Evolutionary conservation across 257 asterid species (phyloP), one percentile per base, ranked within the genome.

Genomic region (Solanum chiquidenum): DNA sequence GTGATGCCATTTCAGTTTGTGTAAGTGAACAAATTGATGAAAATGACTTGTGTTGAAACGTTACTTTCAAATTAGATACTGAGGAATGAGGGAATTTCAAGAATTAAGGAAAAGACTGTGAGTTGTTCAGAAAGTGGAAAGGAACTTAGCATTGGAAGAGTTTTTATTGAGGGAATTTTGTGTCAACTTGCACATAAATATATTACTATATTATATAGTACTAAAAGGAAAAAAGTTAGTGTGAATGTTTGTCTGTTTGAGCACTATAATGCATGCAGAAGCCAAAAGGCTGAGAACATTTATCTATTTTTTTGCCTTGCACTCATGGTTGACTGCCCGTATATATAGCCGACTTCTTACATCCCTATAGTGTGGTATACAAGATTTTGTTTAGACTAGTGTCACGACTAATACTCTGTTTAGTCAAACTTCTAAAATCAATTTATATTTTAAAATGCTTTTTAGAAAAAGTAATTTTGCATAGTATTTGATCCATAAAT

Each of bases 181-280:
- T 52, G 79, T 83, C 88, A 87, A 90, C 73, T 90, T 86, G 92
- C 66, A 76, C 55, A 37, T 38, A 86, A 35, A 84, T 55, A 62
- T 52, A 52, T 18, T 52, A 52, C 21, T 6, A 52, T 52, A 52
- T 52, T 52, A 16, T 60, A 60, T 46, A 86, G 86, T 64, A 84
- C 40, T 44, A 18, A 33, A 29, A 44, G 5, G 72, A 12, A 14
- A 18, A 66, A 5, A 0, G 87, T 79, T 33, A 34, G 38, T 79
- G 85, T 44, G 64, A 27, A 46, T 80, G 85, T 80, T 25, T 79
- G 37, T 76, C 37, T 77, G 37, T 77, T 49, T 29, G 62, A 84
- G 74, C 62, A 86, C 86, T 49, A 42, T 42, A 38, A 44, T 58
- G 84, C 92, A 90, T 90, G 92, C 92, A 93, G 87, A 89, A 88